A percentile compares a stretch with the other conserved stretches of the same genome.
phyloP scores from a whole-genome alignment of 176 grass and related monocot species.

The Miscanthus lutarioriparius region DNA sequence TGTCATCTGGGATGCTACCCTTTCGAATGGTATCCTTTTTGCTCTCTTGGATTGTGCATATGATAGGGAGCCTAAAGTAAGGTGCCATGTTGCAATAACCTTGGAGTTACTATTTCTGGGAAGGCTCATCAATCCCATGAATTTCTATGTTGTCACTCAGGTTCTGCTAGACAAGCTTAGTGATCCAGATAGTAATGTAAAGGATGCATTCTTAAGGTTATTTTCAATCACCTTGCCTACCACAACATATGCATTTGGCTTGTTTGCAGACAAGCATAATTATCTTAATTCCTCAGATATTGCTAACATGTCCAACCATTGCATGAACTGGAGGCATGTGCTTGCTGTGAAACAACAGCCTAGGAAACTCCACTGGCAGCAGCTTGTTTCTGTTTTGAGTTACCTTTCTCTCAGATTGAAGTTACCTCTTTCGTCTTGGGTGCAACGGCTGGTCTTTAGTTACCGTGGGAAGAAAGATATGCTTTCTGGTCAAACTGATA shows the following conservation, averaged over 20 bases:
- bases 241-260: conserved; percentile 75
- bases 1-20: conserved; percentile 43
- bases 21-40: conserved; percentile 65
- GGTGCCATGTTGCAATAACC: conserved; percentile 74
- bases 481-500: conserved; percentile 65
- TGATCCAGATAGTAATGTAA: conserved; percentile 83
- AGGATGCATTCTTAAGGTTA: conserved; percentile 73
- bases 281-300: conserved; percentile 41
- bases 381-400: conserved; percentile 92
- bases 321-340: conserved; percentile 76
- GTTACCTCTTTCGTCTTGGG: conserved; percentile 87
- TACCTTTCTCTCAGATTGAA: conserved; percentile 94
- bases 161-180: conserved; percentile 94
- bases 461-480: conserved; percentile 74
- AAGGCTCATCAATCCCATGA: conserved; percentile 69
- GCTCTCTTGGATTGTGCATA: conserved; percentile 82
- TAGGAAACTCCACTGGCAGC: conserved; percentile 88
- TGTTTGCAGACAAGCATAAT: conserved; percentile 50
- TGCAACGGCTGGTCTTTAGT: conserved; percentile 81
- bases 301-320: conserved; percentile 47
- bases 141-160: conserved; percentile 53
- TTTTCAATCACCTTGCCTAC: conserved; percentile 67
- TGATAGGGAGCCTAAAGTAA: conserved; percentile 84
- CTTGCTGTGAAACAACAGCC: conserved; percentile 77
- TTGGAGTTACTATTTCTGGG: conserved; percentile 72